Conservation (phyloP, 202 grass and related monocot species). For the Panicum virgatum region DNA sequence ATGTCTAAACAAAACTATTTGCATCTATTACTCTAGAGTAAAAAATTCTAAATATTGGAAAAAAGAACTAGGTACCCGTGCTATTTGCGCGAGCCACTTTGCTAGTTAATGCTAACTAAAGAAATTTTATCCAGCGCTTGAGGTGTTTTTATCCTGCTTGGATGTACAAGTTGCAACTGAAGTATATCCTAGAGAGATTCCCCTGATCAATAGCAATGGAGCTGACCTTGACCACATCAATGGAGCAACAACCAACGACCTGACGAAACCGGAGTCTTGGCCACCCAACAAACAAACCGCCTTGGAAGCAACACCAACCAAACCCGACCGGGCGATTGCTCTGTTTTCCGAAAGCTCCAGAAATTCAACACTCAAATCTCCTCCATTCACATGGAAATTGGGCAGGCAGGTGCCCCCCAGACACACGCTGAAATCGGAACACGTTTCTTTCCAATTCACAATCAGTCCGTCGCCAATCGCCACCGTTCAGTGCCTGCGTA, state of each 20-base stretch:
- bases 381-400: not conserved
- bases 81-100: too few species aligned
- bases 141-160: too few species aligned
- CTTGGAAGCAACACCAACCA: slow-evolving; percentile 39
- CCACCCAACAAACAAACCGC: slow-evolving; percentile 15
- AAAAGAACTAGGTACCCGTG: too few species aligned
- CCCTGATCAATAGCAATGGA: too few species aligned
- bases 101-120: too few species aligned
- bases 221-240: slow-evolving; percentile 3
- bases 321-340: not conserved
- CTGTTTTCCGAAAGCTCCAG: not conserved
- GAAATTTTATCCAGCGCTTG: too few species aligned
- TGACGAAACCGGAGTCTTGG: not conserved
- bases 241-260: not conserved
- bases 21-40: too few species aligned
- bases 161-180: too few species aligned
- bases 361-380: not conserved
- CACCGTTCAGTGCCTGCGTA: not conserved
- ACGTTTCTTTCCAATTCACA: not conserved
- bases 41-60: too few species aligned
- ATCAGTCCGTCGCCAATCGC: not conserved
- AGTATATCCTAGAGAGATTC: too few species aligned
- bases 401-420: not conserved
- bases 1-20: too few species aligned
- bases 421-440: not conserved